Percentiles rank a stretch among this genome's conserved stretches.
phyloP scores from a whole-genome alignment of 1,284 basidiomycete genomes.

The Termitomyces sp. region DNA sequence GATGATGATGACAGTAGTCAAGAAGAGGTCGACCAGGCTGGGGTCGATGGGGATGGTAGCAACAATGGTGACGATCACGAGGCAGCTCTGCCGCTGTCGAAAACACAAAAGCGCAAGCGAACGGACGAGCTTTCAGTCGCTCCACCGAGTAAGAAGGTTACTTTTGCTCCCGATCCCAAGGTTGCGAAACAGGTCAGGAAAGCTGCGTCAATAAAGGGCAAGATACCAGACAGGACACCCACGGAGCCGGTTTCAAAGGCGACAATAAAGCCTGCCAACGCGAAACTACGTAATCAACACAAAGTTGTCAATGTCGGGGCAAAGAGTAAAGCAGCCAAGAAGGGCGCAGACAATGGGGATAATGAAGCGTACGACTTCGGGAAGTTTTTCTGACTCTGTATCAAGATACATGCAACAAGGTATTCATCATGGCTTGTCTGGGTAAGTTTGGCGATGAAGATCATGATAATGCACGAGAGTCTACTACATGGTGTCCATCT shows the following conservation, averaged over 20 bases:
- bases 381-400: slow-evolving; percentile 39
- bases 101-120: slow-evolving; percentile 50
- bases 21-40: slow-evolving; percentile 25
- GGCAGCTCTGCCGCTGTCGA: slow-evolving; percentile 25
- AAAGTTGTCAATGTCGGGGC: slow-evolving; percentile 22
- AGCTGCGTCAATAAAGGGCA: slow-evolving; percentile 17
- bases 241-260: slow-evolving; percentile 4
- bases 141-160: slow-evolving; percentile 47
- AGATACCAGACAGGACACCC: slow-evolving; percentile 3
- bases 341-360: slow-evolving; percentile 14
- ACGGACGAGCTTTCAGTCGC: slow-evolving; percentile 24
- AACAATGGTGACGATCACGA: slow-evolving; percentile 27
- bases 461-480: background rate
- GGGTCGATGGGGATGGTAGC: slow-evolving; percentile 15
- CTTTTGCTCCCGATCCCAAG: slow-evolving; percentile 28
- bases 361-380: slow-evolving; percentile 50
- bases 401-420: background rate
- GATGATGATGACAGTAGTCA: slow-evolving; percentile 28
- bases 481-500: no score
- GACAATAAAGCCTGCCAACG: slow-evolving; percentile 13
- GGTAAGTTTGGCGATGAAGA: no score
- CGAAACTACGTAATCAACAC: slow-evolving; percentile 8
- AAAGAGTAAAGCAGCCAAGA: slow-evolving; percentile 22
- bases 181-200: slow-evolving; percentile 27
- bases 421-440: background rate